Evolutionary conservation across 169 alveolate species (phyloP), one percentile per base, ranked within the genome.

Genomic region (Besnoitia besnoiti): DNA sequence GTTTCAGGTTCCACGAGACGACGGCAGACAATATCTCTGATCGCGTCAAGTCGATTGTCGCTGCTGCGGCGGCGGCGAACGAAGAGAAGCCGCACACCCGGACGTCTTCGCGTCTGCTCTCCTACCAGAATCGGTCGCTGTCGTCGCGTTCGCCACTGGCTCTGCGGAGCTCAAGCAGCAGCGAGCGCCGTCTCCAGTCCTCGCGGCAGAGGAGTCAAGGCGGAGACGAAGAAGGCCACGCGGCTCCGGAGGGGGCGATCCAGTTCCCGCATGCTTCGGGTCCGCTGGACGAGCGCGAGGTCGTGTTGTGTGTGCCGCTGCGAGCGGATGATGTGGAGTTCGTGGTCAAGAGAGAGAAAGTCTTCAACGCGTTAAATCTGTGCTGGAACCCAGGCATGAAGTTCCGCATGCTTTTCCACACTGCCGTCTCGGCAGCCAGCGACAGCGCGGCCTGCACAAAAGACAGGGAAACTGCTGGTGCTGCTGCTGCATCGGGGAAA

Each of bases 21-120:
- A 85, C 93, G 42, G 93, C 93, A 44, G 93, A 90, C 76, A 35
- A 75, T 39, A 62, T 55, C 37, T 59, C 47, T 12, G 93, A 90
- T 50, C 90, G 84, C n/a, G 47, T 87, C 33, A 73, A 87, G 85
- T 35, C 85, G 1, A 46, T 87, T 30, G 90, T 39, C 3, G 47
- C 76, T 35, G 93, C 93, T 30, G 92, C 92, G 39, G 92, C 88
- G 35, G 92, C 87, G 40, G 85, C 92, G 35, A 37, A 87, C 19
- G 87, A 77, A 37, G 87, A 77, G 49, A 77, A 77, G 87, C 87
- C 87, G 10, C 87, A 77, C 55, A 77, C 87, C 42, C 87, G 87
- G 4, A 77, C 87, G 55, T 77, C 87, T 7, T 77, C 87, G 10
- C 87, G 87, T 16, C 40, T 77, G 33, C 55, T 77, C 35, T 35